Percentiles rank a stretch among this genome's conserved stretches.
These are phyloP conservation scores for Ascochyta viciae-villosae DNA, from an alignment of 2,329 filamentous ascomycete genomes.

Conservation along the genomic window DNA sequence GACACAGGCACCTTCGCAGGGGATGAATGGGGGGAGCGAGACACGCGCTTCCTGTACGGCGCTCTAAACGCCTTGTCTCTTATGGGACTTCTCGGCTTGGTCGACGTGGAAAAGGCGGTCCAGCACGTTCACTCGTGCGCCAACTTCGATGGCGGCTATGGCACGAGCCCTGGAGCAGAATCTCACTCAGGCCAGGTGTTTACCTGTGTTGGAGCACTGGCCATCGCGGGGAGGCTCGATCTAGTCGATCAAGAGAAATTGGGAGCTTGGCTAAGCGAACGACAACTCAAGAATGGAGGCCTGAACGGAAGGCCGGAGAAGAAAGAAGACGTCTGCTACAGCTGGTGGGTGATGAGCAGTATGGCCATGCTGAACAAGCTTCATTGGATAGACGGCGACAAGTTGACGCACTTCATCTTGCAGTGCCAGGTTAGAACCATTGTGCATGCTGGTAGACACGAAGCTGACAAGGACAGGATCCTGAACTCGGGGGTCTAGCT, in stretches of 20 bases:
- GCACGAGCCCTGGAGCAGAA: conserved; percentile 86
- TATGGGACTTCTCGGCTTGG: conserved; percentile 72
- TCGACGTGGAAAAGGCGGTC: conserved; percentile 83
- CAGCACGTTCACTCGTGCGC: conserved; percentile 80
- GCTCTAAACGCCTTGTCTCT: conserved; percentile 90
- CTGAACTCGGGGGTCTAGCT: conserved; percentile 81
- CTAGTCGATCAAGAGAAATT: conserved; percentile 82
- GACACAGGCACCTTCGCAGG: conserved; percentile 88
- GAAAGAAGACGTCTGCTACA: conserved; percentile 95
- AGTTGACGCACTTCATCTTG: conserved; percentile 82
- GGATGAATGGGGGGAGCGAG: conserved; percentile 95
- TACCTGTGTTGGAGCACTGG: conserved; percentile 86
- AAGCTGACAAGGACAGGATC: conserved; percentile 61
- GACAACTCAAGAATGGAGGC: conserved; percentile 85
- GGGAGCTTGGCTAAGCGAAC: conserved; percentile 89
- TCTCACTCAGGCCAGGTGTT: conserved; percentile 96
- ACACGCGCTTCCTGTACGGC: conserved; percentile 92
- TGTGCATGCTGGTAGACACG: neutral
- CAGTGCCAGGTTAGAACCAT: conserved; percentile 69
- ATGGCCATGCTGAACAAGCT: conserved; percentile 85
- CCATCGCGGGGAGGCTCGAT: conserved; percentile 83
- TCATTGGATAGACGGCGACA: conserved; percentile 90
- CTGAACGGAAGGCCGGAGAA: conserved; percentile 96
- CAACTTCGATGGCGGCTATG: conserved; percentile 95
- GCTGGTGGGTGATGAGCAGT: conserved; percentile 97